These are phyloP conservation scores for Daldinia decipiens DNA, from an alignment of 495 filamentous ascomycete genomes.

Conservation along the genomic window DNA sequence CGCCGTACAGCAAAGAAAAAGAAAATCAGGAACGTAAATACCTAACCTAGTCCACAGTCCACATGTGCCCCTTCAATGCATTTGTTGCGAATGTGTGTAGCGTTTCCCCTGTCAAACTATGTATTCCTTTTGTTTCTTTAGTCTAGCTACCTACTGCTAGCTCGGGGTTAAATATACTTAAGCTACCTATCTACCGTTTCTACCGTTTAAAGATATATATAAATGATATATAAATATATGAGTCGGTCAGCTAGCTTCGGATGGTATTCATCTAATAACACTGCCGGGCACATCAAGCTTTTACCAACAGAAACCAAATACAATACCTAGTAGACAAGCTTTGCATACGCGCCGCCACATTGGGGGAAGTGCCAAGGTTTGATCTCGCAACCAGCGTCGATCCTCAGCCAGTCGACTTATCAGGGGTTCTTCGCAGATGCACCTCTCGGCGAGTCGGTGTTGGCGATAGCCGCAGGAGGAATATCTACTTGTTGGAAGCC, in stretches of 20 bases:
- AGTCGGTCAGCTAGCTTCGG: background rate
- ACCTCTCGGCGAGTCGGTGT: conserved; percentile 33
- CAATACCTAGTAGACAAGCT: background rate
- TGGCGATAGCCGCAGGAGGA: conserved; percentile 28
- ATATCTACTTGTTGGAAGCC: conserved; percentile 20
- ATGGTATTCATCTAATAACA: conserved; percentile 3
- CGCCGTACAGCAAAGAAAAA: background rate
- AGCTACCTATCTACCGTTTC: background rate
- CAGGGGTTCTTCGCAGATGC: conserved; percentile 14
- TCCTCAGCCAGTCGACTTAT: conserved; percentile 16
- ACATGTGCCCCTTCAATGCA: conserved; percentile 2
- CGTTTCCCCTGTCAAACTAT: background rate
- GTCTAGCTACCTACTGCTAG: background rate
- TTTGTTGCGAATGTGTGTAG: background rate
- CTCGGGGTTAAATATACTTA: background rate
- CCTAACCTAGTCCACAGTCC: background rate
- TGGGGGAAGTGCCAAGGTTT: conserved; percentile 35
- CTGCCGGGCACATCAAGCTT: background rate
- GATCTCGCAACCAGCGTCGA: conserved; percentile 21
- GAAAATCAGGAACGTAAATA: background rate
- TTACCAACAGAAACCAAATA: background rate
- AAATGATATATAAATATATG: background rate
- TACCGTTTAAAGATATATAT: background rate
- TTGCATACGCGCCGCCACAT: conserved; percentile 40
- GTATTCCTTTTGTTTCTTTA: background rate